Base-by-base conservation (phyloP, 371 early-diverging fungal genomes). In the Lichtheimia hyalospora region DNA sequence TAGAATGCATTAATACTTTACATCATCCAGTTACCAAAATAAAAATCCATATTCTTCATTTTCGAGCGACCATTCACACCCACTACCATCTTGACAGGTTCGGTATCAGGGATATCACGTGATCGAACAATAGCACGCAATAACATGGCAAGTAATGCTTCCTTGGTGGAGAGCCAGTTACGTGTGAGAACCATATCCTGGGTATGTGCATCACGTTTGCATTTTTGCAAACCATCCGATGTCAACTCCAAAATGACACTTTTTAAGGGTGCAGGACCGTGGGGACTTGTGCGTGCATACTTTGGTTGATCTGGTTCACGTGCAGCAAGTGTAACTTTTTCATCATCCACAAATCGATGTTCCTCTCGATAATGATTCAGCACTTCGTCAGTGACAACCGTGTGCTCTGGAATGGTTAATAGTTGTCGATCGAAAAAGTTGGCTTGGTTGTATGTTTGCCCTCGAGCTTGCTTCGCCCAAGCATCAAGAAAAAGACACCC, bases 1-100 rank as follows among this genome's bases (percentile, higher is more conserved):
- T 3, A 20, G 21, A 6, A 27, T 13, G 14, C 3, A 53, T 39
- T n/a, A 41, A 10, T n/a, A 18, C 14, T 54, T 54, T 69, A 64
- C 72, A 75, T 46, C 69, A 71, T 75, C 72, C 72, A 75, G 49
- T 75, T 75, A 1, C 75, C 75, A 63, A 75, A 75, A 41, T 75
- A 75, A 24, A 61, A 57, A 15, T 72, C 68, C 52, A 75, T 66
- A 1, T 66, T 64, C 53, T 68, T 71, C 68, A 70, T 71, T 25
- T 58, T 71, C 0, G 73, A 58, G 0, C 75, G 66, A 7, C 75
- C 75, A 52, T 75, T 75, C 10, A 75, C 64, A 6, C 68, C 63
- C 43, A 68, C 46, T 3, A 68, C 55, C 68, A 69, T 63, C 20
- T 64, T 65, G 14, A 70, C 60, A 41, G 65, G 44, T n/a, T 64